These are phyloP conservation scores for Hypoxylon sp. DNA, from an alignment of 2,329 filamentous ascomycete genomes.

Conservation along the genomic window DNA sequence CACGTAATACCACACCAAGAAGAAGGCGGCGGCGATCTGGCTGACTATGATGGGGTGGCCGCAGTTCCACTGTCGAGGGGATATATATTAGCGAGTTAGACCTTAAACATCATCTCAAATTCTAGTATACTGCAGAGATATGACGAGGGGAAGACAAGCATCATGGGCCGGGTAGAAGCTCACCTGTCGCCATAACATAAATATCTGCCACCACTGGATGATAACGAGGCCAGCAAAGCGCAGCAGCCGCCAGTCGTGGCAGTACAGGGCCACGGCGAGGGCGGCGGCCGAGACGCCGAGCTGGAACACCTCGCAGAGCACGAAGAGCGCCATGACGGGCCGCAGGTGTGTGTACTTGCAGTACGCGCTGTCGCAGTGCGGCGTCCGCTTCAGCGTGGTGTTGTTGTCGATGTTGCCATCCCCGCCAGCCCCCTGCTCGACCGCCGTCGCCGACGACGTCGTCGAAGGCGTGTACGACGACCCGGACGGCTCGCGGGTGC, in stretches of 20 bases:
- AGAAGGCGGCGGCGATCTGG: slow-evolving; percentile 26
- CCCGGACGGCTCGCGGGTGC: background rate
- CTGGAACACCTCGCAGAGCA: slow-evolving; percentile 16
- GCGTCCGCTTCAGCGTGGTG: background rate
- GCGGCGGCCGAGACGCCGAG: slow-evolving; percentile 2
- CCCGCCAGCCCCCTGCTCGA: too few relatives aligned
- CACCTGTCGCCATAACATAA: slow-evolving; percentile 28
- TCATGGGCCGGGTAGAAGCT: background rate
- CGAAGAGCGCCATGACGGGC: slow-evolving; percentile 22
- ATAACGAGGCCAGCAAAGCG: slow-evolving; percentile 26
- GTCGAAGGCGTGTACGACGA: background rate
- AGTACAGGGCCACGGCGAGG: slow-evolving; percentile 23
- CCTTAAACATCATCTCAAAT: too few relatives aligned
- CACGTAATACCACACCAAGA: slow-evolving; percentile 34
- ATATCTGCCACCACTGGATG: slow-evolving; percentile 38
- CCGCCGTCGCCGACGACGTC: background rate
- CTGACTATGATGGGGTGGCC: slow-evolving; percentile 26
- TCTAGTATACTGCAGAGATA: too few relatives aligned
- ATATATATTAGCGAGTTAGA: background rate
- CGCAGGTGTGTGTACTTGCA: slow-evolving; percentile 31
- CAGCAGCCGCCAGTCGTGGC: slow-evolving; percentile 22
- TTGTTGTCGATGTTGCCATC: background rate
- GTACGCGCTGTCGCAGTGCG: slow-evolving; percentile 23
- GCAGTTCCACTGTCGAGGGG: slow-evolving; percentile 5
- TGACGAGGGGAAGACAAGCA: background rate